Base-by-base conservation (phyloP, 2,329 filamentous ascomycete species). In the Aspergillus neotritici region DNA sequence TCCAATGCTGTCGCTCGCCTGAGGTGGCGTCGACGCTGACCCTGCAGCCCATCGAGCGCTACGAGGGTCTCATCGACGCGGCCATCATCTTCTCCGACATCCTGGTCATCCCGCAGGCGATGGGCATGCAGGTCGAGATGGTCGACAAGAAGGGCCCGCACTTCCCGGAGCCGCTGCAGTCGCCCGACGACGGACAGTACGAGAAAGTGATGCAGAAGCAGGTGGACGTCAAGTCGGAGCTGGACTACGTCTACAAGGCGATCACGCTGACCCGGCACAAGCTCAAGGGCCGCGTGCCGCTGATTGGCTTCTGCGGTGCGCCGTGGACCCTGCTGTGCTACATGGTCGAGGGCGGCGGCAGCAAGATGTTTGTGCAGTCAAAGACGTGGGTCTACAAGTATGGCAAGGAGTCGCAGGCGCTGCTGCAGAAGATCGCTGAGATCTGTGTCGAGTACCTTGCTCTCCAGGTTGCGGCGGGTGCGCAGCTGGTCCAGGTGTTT, bases 51-150 rank as follows among this genome's bases (percentile, higher is more conserved):
- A 83, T 98, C 59, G 89, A 96, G 57, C 88, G 93, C 41, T 98
- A 83, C 64, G 83, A 78, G 33, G 90, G 89, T 34, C 83, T 98
- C 49, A 81, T 98, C 56, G 93, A 98, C 67, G 91, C 89, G 21
- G 90, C 93, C 47, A 98, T 98, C 61, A 98, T 98, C 67, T 98
- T 98, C 76, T 95, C 88, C 44, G 93, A 98, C 65, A 98, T 98
- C 53, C 80, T 98, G 31, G 93, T 98, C 35, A 90, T 98, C 50
- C 93, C 93, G 0, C 93, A 98, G 71, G 93, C 93, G 28, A 87
- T 98, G 81, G 93, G 93, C 1, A 98, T 98, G 93, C 77, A 78
- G n/a, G 93, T 98, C 21, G 86, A 97, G 67, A 98, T 98, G 93
- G 77, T 97, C 9, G 90, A 96, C 67, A 94, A 93, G 71, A 94